A percentile compares a stretch with the other conserved stretches of the same genome.
phyloP scores from a whole-genome alignment of 176 grass and related monocot species.

The Poa pratensis region DNA sequence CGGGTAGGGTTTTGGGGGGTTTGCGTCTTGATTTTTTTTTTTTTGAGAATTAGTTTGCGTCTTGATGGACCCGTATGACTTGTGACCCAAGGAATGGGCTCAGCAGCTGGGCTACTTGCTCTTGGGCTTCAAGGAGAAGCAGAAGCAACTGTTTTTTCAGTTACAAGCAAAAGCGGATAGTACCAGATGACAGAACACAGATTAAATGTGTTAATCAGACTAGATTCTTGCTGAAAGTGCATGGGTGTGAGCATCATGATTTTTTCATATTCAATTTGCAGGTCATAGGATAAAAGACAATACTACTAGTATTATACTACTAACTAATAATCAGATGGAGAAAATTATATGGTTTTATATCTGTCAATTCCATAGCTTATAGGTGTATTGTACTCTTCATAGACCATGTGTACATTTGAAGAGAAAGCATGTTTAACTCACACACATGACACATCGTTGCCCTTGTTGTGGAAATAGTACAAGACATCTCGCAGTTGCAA shows the following conservation, averaged over 20 bases:
- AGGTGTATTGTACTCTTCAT: background rate
- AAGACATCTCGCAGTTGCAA: background rate
- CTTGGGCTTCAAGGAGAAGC: background rate
- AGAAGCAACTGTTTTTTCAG: too few relatives aligned
- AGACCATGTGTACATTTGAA: background rate
- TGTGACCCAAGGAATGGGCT: too few relatives aligned
- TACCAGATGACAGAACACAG: too few relatives aligned
- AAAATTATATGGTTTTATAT: constrained; percentile 17
- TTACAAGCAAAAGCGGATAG: too few relatives aligned
- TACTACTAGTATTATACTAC: background rate
- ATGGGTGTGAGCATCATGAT: too few relatives aligned
- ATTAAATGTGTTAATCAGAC: too few relatives aligned
- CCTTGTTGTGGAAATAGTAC: background rate
- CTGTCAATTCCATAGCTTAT: background rate
- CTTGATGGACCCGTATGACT: background rate
- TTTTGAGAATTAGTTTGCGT: too few relatives aligned
- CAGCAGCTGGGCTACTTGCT: background rate
- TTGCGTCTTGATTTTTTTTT: background rate
- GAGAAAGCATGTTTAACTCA: background rate
- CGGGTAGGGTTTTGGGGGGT: background rate
- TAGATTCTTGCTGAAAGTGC: too few relatives aligned
- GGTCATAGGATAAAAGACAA: constrained; percentile 33
- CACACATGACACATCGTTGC: background rate
- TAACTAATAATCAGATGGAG: background rate
- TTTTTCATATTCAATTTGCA: constrained; percentile 20